Evolutionary conservation across 768 basidiomycete genomes (phyloP).

Genomic region (Leccinum barrowsii): DNA sequence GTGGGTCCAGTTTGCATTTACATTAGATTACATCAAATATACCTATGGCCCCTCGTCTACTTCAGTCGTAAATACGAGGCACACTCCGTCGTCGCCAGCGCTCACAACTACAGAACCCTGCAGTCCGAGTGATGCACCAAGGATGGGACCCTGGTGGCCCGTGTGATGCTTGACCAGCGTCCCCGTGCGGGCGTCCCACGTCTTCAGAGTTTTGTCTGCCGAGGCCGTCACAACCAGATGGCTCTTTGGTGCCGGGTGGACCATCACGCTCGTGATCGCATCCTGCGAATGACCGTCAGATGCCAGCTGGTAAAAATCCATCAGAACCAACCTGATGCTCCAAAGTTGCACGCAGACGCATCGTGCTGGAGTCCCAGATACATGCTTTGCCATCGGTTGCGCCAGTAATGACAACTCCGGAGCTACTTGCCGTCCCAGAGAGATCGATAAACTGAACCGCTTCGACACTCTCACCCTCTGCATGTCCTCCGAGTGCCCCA

Average conservation of each 20-base stretch:
- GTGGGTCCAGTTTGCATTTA: background rate
- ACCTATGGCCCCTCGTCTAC: constrained; percentile 11
- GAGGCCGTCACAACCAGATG: constrained; percentile 83
- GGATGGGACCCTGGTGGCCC: constrained; percentile 77
- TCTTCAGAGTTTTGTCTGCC: constrained; percentile 80
- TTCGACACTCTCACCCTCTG: constrained; percentile 86
- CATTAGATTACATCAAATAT: background rate
- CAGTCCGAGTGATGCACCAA: constrained; percentile 69
- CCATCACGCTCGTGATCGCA: constrained; percentile 76
- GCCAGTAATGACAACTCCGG: constrained; percentile 70
- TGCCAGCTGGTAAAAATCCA: no score
- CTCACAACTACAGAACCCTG: constrained; percentile 75
- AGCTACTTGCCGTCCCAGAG: constrained; percentile 48
- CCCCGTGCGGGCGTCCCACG: constrained; percentile 92
- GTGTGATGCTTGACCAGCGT: constrained; percentile 71
- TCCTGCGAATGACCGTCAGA: constrained; percentile 51
- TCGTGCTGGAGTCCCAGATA: constrained; percentile 91
- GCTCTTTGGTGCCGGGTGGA: constrained; percentile 69
- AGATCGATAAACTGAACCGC: constrained; percentile 81
- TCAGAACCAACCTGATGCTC: constrained; percentile 65
- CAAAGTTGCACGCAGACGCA: constrained; percentile 77
- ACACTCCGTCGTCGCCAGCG: constrained; percentile 87
- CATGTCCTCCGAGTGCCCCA: constrained; percentile 74
- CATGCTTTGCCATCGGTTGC: constrained; percentile 93
- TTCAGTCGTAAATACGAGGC: constrained; percentile 77